Conservation (phyloP, 495 filamentous ascomycete genomes). For the Aspergillus panamensis region DNA sequence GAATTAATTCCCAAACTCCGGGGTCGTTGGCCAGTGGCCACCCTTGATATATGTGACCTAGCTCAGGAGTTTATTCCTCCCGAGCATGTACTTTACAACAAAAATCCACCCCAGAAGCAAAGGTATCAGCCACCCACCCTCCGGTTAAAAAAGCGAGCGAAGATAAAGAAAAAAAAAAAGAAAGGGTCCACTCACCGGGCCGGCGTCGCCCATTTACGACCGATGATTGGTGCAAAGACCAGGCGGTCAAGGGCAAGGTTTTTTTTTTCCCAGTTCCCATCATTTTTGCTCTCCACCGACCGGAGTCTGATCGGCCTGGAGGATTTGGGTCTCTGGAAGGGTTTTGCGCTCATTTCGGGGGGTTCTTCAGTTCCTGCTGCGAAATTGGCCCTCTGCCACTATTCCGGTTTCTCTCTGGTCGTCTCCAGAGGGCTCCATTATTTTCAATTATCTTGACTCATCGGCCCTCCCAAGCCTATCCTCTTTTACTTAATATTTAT, state of each 20-base stretch:
- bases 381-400: constrained; percentile 14
- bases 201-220: not conserved
- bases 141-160: not conserved
- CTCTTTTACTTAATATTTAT: constrained; percentile 11
- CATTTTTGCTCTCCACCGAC: constrained; percentile 24
- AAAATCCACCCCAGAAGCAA: too few species aligned
- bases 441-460: constrained; percentile 23
- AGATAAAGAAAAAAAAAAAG: not conserved
- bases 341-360: constrained; percentile 7
- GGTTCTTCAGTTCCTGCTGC: not conserved
- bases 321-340: constrained; percentile 12
- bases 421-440: constrained; percentile 13
- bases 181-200: not conserved
- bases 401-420: constrained; percentile 16
- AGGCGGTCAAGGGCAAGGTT: constrained; percentile 11
- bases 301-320: constrained; percentile 32
- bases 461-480: constrained; percentile 16
- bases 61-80: too few species aligned
- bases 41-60: too few species aligned
- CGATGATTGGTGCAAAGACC: not conserved
- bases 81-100: too few species aligned
- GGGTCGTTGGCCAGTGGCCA: too few species aligned
- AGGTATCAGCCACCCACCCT: not conserved
- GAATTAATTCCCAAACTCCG: too few species aligned
- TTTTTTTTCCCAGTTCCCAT: not conserved